phyloP scores from a whole-genome alignment of 2,329 filamentous ascomycete genomes.

The Xylariaceae sp. region DNA sequence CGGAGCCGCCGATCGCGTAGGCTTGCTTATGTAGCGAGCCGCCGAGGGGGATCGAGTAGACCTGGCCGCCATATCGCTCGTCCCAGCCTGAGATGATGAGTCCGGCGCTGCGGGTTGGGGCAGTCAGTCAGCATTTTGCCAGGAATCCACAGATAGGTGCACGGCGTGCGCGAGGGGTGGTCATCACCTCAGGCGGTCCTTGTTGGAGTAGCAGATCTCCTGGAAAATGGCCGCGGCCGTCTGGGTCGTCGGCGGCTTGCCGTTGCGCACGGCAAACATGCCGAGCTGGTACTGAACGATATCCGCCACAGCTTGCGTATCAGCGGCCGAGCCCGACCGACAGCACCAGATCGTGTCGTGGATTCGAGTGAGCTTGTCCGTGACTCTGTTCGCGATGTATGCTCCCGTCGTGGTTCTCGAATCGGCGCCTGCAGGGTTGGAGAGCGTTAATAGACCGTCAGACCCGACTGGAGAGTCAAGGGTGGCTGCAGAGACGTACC shows the following conservation, averaged over 20 bases:
- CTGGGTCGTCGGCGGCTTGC: conserved; percentile 86
- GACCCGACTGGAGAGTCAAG: not conserved
- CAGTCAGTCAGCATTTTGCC: not conserved
- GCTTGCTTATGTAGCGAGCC: conserved; percentile 96
- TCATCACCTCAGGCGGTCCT: conserved; percentile 74
- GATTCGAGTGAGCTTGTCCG: conserved; percentile 97
- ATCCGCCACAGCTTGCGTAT: conserved; percentile 95
- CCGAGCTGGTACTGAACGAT: conserved; percentile 96
- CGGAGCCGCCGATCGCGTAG: conserved; percentile 92
- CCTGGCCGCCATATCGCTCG: conserved; percentile 86
- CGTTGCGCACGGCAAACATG: conserved; percentile 84
- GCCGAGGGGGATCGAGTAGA: conserved; percentile 94
- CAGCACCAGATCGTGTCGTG: conserved; percentile 99
- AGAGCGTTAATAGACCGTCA: not conserved
- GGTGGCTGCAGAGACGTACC: conserved; percentile 37
- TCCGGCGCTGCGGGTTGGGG: conserved; percentile 62
- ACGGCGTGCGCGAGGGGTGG: no score
- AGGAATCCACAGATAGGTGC: not conserved
- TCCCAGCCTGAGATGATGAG: conserved; percentile 99
- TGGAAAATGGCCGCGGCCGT: conserved; percentile 95
- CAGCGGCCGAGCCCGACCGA: conserved; percentile 91
- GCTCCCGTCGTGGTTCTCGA: conserved; percentile 94
- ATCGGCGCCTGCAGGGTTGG: conserved; percentile 77
- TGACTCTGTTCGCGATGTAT: conserved; percentile 98
- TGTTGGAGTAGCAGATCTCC: conserved; percentile 96